Evolutionary conservation across 2,329 filamentous ascomycete genomes (phyloP), one percentile per base, ranked within the genome.

Genomic region (Phymatotrichopsis omnivora): DNA sequence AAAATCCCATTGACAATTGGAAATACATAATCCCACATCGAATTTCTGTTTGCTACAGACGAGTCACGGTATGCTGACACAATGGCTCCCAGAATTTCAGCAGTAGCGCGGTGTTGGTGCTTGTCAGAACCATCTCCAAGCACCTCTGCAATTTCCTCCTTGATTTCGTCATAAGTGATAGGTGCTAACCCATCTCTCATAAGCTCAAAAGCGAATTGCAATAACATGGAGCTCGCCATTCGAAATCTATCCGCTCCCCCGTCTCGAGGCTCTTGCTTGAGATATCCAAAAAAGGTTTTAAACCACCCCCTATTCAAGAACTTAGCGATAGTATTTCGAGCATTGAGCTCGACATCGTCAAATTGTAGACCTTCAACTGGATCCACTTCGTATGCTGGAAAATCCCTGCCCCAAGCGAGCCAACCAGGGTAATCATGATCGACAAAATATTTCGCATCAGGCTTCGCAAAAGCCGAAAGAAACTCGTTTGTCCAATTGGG

Each of bases 81-180:
- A 58, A 98, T 65, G 4, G 85, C 87, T 11, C 84, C 86, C 38
- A 98, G 68, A 45, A 98, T 95, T 65, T 98, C 91, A 0, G 91
- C 77, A 2, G 91, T 94, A 12, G 91, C 91, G 41, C 91, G 83
- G 62, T 98, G 91, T 62, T 98, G 89, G 63, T 98, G 91, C 65
- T 95, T 95, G 62, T 98, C 91, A 58, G 80, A 91, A 7, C 93
- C 91, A 62, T 98, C 89, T 11, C 80, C 89, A 59, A 85, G 96
- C 0, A 93, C 78, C 2, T 76, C 75, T 47, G 74, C 69, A 4
- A 83, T 76, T 49, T 95, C 71, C 56, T 87, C 80, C 60, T 89
- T 82, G 62, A 98, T 79, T 44, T 98, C 91, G 5, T 89, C 78
- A 57, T 95, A 84, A 0, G 78, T 93, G 19, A 82, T 81, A 11